Evolutionary conservation across 106 monocot genomes (phyloP).

Genomic region (Dendrobium chrysotoxum): DNA sequence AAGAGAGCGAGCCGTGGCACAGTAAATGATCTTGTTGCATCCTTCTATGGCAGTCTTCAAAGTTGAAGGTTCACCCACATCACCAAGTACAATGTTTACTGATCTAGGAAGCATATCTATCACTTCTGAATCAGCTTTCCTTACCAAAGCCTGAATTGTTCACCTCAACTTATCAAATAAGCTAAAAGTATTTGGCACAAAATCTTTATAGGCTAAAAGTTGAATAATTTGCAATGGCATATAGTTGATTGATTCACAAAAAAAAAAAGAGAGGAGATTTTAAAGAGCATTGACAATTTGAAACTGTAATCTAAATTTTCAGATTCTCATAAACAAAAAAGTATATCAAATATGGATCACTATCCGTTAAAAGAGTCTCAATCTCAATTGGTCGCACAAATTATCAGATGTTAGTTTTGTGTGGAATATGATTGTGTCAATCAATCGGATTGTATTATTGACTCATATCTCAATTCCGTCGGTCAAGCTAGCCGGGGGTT

Average conservation of each 20-base stretch:
- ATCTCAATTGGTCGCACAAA: too few relatives aligned
- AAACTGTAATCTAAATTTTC: too few relatives aligned
- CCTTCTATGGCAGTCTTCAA: constrained; percentile 62
- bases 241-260: not conserved
- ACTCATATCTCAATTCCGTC: too few relatives aligned
- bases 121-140: constrained; percentile 73
- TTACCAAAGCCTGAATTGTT: constrained; percentile 66
- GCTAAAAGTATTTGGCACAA: too few relatives aligned
- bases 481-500: too few relatives aligned
- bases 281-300: not conserved
- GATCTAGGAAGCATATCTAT: constrained; percentile 90
- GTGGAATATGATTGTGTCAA: too few relatives aligned
- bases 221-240: not conserved
- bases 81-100: constrained; percentile 70
- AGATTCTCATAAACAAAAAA: too few relatives aligned
- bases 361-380: too few relatives aligned
- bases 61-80: constrained; percentile 79
- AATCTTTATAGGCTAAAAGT: not conserved
- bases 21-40: constrained; percentile 93
- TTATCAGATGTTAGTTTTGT: too few relatives aligned
- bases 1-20: constrained; percentile 85
- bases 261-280: not conserved
- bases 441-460: too few relatives aligned
- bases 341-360: too few relatives aligned
- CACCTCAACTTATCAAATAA: not conserved